Percentiles rank a stretch among this genome's conserved stretches.
These are phyloP conservation scores for Huiozyma naganishii DNA, from an alignment of 805 yeast genomes.

Conservation along the genomic window DNA sequence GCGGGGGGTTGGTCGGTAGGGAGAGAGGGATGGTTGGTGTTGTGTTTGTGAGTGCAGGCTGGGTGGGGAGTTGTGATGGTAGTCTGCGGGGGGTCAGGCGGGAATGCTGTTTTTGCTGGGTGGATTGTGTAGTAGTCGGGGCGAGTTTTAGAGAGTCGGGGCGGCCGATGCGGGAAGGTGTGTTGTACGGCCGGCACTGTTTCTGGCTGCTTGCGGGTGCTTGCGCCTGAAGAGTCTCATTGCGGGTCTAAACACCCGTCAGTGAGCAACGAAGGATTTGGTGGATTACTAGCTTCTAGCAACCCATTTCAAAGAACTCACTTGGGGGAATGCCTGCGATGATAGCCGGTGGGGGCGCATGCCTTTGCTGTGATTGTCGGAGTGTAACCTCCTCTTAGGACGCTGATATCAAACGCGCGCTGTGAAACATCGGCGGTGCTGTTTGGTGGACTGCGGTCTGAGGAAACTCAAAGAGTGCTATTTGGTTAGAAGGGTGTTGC, in stretches of 20 bases:
- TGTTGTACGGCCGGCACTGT: too few relatives aligned
- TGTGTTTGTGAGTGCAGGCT: too few relatives aligned
- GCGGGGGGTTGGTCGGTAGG: too few relatives aligned
- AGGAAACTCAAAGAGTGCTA: constrained; percentile 27
- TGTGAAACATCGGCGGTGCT: constrained; percentile 17
- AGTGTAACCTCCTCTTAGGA: constrained; percentile 27
- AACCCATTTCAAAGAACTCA: constrained; percentile 20
- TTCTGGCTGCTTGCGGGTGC: too few relatives aligned
- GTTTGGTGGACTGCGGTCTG: constrained; percentile 22
- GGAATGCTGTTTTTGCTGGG: too few relatives aligned
- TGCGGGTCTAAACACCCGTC: constrained; percentile 24
- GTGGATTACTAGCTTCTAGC: constrained; percentile 27
- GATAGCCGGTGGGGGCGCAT: constrained; percentile 24
- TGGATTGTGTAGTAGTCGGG: too few relatives aligned
- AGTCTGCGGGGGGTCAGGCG: too few relatives aligned
- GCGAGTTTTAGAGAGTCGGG: too few relatives aligned
- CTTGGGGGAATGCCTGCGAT: constrained; percentile 22
- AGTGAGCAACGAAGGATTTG: constrained; percentile 28
- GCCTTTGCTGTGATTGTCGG: constrained; percentile 16
- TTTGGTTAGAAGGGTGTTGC: constrained; percentile 9
- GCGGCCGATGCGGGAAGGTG: too few relatives aligned
- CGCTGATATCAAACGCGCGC: constrained; percentile 20
- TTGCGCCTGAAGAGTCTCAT: constrained; percentile 28
- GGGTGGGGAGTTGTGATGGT: too few relatives aligned
- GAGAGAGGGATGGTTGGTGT: too few relatives aligned